Evolutionary conservation across 2,329 filamentous ascomycete species (phyloP).

Genomic region (Drechslerella stenobrocha): DNA sequence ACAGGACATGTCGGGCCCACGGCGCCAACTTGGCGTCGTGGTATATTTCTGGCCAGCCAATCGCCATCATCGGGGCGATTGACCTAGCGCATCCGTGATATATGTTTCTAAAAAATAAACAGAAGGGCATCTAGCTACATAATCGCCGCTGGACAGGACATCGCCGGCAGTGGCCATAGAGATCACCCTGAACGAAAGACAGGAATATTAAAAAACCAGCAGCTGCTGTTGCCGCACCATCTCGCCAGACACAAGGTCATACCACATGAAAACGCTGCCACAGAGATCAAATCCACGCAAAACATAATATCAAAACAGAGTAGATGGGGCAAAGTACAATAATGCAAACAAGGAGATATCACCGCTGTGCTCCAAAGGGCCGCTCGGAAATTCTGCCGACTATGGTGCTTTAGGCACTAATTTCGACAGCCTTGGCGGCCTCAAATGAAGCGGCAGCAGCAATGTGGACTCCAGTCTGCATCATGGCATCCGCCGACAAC

Average conservation of each 20-base stretch:
- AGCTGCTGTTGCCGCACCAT: not conserved
- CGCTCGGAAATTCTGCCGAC: not conserved
- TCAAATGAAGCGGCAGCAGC: not conserved
- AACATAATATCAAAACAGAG: not conserved
- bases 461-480: conserved; percentile 9
- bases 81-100: not conserved
- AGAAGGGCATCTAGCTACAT: not conserved
- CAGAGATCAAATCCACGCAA: not conserved
- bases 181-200: not conserved
- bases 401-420: conserved; percentile 23
- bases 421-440: conserved; percentile 25
- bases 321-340: not conserved
- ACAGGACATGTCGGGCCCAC: not conserved
- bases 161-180: not conserved
- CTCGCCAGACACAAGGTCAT: not conserved
- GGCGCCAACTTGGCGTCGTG: not conserved
- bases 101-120: not conserved
- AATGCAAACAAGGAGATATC: not conserved
- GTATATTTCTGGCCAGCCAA: conserved; percentile 8
- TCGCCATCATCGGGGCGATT: not conserved
- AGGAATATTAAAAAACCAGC: not conserved
- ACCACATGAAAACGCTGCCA: not conserved
- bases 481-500: conserved; percentile 17
- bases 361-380: no score
- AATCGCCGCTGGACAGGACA: not conserved